phyloP scores from a whole-genome alignment of 139 green algal genomes.

The Closterium sp. region DNA sequence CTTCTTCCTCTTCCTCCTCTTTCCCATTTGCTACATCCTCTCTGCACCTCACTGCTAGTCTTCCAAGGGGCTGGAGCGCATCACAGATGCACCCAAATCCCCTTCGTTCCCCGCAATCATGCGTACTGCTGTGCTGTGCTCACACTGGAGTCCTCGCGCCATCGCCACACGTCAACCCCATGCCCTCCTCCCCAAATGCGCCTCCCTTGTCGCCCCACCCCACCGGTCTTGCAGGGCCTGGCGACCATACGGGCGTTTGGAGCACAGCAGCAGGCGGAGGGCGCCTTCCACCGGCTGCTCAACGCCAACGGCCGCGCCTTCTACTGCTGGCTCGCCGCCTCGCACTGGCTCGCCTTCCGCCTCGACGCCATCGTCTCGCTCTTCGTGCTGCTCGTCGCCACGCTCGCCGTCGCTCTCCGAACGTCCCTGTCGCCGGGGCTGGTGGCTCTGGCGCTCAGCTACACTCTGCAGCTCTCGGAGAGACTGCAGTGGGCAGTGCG shows the following conservation, averaged over 20 bases:
- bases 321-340: slow-evolving; percentile 52
- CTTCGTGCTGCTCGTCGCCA: slow-evolving; percentile 49
- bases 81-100: too few relatives aligned
- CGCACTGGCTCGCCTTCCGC: slow-evolving; percentile 86
- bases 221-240: slow-evolving; percentile 57
- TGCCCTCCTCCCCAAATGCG: background rate
- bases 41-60: too few relatives aligned
- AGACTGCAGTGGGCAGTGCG: slow-evolving; percentile 54
- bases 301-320: slow-evolving; percentile 45
- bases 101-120: too few relatives aligned
- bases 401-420: background rate
- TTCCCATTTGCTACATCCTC: background rate
- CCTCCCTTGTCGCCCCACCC: background rate
- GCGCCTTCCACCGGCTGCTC: background rate
- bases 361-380: slow-evolving; percentile 81
- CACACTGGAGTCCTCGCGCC: too few relatives aligned
- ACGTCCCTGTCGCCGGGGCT: slow-evolving; percentile 44
- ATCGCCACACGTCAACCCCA: background rate
- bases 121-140: too few relatives aligned
- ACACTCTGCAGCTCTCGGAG: slow-evolving; percentile 65
- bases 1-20: too few relatives aligned
- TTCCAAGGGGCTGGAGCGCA: too few relatives aligned
- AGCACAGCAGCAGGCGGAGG: background rate
- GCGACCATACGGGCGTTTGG: slow-evolving; percentile 60
- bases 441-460: slow-evolving; percentile 45